A percentile compares a stretch with the other conserved stretches of the same genome.
These are phyloP conservation scores for Suillus variegatus DNA, from an alignment of 768 basidiomycete species.

Conservation along the genomic window DNA sequence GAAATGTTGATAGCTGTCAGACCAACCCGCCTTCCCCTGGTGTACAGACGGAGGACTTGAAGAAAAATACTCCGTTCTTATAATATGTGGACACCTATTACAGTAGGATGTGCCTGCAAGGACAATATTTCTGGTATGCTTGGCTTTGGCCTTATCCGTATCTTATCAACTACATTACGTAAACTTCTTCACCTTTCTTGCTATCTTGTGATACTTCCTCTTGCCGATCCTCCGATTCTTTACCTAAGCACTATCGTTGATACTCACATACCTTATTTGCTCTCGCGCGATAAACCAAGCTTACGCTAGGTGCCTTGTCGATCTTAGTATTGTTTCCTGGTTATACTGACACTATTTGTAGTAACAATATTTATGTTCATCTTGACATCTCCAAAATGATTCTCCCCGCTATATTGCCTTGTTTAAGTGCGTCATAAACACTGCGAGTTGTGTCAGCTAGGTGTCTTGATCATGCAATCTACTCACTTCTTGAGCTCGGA, in stretches of 20 bases:
- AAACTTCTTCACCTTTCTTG: too few species aligned
- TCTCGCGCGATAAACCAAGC: too few species aligned
- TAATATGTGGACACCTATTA: neutral
- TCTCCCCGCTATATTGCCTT: slow-evolving; percentile 45
- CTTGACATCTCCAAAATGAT: slow-evolving; percentile 38
- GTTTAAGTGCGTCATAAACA: slow-evolving; percentile 40
- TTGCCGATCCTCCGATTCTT: too few species aligned
- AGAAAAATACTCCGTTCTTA: too few species aligned
- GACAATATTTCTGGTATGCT: too few species aligned
- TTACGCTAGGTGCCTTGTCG: too few species aligned
- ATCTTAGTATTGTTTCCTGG: too few species aligned
- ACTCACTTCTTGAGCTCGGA: slow-evolving; percentile 54
- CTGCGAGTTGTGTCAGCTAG: slow-evolving; percentile 15
- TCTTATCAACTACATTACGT: neutral
- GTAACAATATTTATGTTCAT: slow-evolving; percentile 5
- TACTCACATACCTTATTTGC: too few species aligned
- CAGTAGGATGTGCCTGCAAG: too few species aligned
- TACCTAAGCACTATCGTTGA: too few species aligned
- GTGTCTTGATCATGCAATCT: neutral
- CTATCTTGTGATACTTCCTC: too few species aligned
- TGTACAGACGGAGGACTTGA: slow-evolving; percentile 9
- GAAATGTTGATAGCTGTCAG: neutral
- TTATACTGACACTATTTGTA: too few species aligned
- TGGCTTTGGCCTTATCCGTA: neutral
- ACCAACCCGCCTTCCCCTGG: slow-evolving; percentile 10